These are phyloP conservation scores for Trichoderma polysporum DNA, from an alignment of 2,329 filamentous ascomycete species.

Conservation along the genomic window DNA sequence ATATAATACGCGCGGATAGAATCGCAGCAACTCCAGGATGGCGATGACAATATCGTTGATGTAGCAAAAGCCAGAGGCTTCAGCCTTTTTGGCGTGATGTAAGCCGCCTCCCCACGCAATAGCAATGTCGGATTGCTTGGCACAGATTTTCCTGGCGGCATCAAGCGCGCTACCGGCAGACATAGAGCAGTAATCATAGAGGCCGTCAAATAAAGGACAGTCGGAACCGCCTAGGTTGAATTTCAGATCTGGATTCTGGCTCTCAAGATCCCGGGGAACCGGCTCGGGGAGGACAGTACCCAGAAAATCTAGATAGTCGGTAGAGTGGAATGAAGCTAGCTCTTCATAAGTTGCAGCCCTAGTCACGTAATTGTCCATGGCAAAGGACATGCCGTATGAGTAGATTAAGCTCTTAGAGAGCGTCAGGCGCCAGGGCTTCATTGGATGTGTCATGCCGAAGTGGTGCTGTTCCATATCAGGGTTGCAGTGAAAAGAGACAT, in stretches of 20 bases:
- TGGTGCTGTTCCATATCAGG: constrained; percentile 94
- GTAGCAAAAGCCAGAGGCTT: constrained; percentile 96
- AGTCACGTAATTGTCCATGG: constrained; percentile 91
- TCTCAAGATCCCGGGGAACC: constrained; percentile 64
- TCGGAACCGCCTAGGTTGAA: constrained; percentile 91
- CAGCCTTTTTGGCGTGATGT: constrained; percentile 92
- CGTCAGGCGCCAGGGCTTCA: constrained; percentile 98
- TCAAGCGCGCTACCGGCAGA: constrained; percentile 90
- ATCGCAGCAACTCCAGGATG: constrained; percentile 81
- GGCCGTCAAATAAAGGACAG: constrained; percentile 92
- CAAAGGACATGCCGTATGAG: constrained; percentile 91
- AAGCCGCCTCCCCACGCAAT: constrained; percentile 97
- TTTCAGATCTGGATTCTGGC: constrained; percentile 60
- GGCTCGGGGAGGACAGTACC: constrained; percentile 66
- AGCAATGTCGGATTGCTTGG: constrained; percentile 87
- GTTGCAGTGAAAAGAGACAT: constrained; percentile 93
- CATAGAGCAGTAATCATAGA: constrained; percentile 92
- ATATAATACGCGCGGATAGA: constrained; percentile 83
- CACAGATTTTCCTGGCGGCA: constrained; percentile 84
- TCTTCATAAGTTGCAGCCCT: constrained; percentile 85
- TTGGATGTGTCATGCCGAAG: constrained; percentile 94
- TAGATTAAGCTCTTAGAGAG: constrained; percentile 93
- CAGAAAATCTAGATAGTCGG: constrained; percentile 89
- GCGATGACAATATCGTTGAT: constrained; percentile 98
- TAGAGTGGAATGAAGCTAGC: constrained; percentile 80